phyloP scores from a whole-genome alignment of 148 eudicot genomes.

The Diospyros kaki region DNA sequence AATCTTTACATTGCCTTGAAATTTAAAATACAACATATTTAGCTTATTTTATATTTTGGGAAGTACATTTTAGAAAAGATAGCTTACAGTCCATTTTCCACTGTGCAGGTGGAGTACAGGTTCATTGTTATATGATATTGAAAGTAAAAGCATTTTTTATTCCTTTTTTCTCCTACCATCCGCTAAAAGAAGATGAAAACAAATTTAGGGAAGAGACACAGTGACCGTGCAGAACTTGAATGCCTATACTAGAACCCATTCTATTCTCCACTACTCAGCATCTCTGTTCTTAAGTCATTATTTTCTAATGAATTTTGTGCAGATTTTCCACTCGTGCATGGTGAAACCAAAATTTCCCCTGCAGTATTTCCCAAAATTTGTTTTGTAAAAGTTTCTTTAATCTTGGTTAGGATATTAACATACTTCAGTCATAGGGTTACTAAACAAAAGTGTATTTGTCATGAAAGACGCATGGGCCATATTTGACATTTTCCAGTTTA shows the following conservation, averaged over 20 bases:
- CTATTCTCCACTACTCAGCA: background rate
- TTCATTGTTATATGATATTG: constrained; percentile 47
- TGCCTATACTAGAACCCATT: background rate
- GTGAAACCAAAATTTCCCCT: background rate
- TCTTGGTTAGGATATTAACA: background rate
- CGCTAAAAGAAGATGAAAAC: constrained; percentile 22
- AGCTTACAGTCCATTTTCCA: constrained; percentile 73
- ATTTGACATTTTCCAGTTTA: background rate
- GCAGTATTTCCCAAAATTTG: background rate
- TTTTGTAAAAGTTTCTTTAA: background rate
- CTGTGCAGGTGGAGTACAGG: constrained; percentile 99
- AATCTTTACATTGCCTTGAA: background rate
- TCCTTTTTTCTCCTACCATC: constrained; percentile 11
- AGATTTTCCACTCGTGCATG: constrained; percentile 10
- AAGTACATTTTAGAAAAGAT: constrained; percentile 16
- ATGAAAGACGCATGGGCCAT: background rate
- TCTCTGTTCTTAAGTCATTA: background rate
- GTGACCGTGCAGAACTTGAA: constrained; percentile 1
- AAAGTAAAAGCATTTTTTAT: constrained; percentile 37
- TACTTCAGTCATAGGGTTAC: too few species aligned
- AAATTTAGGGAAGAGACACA: constrained; percentile 1
- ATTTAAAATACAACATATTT: background rate
- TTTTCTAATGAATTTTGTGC: background rate
- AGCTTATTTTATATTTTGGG: constrained; percentile 11
- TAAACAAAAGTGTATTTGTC: too few species aligned